Conservation (phyloP, 345 rosid genomes). For the Heritiera littoralis region DNA sequence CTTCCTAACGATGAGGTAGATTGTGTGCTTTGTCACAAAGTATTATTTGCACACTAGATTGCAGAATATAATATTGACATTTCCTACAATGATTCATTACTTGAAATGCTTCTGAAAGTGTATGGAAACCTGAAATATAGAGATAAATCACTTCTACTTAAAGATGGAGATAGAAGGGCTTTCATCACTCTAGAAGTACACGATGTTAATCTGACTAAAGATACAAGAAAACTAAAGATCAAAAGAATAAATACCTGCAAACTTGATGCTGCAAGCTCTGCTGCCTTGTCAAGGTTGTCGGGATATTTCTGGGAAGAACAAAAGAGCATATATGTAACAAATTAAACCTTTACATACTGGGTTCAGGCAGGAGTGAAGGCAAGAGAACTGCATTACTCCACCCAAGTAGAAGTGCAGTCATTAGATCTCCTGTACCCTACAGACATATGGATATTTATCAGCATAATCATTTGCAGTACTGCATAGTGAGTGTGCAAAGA, state of each 20-base stretch:
- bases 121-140: neutral
- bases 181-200: neutral
- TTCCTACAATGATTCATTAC: conserved; percentile 3
- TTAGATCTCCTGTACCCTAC: conserved; percentile 98
- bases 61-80: neutral
- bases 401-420: conserved; percentile 96
- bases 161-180: neutral
- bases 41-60: neutral
- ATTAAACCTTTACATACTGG: neutral
- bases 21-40: neutral
- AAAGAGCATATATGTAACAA: conserved; percentile 17
- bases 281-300: conserved; percentile 73
- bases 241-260: conserved; percentile 66
- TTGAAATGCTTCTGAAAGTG: neutral
- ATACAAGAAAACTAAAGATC: conserved; percentile 1
- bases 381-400: conserved; percentile 86
- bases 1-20: conserved; percentile 1
- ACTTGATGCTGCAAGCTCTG: conserved; percentile 95
- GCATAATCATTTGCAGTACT: neutral
- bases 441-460: conserved; percentile 23
- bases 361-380: neutral
- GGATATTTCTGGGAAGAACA: conserved; percentile 71
- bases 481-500: neutral
- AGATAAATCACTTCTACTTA: neutral
- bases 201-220: neutral